Percentiles rank a stretch among this genome's conserved stretches.
These are phyloP conservation scores for Xylaria curta DNA, from an alignment of 495 filamentous ascomycete species.

Conservation along the genomic window DNA sequence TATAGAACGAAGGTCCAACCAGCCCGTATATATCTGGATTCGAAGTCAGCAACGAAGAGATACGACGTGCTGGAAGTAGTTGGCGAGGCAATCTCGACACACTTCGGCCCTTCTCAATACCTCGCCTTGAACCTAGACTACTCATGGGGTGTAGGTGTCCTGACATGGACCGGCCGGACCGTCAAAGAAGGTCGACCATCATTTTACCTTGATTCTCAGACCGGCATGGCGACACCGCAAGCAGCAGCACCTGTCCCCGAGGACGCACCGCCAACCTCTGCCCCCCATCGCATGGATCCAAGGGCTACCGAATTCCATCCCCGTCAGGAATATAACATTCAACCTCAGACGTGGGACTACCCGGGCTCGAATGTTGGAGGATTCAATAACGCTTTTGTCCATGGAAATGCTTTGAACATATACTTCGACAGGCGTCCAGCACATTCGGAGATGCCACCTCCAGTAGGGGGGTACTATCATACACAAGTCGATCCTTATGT, in stretches of 20 bases:
- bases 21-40: slow-evolving; percentile 2
- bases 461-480: neutral
- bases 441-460: neutral
- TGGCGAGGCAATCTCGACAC: neutral
- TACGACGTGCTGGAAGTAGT: neutral
- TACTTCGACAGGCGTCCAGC: neutral
- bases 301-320: neutral
- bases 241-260: too few relatives aligned
- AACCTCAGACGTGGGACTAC: neutral
- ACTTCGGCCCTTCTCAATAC: neutral
- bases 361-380: neutral
- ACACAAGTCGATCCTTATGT: neutral
- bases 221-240: neutral
- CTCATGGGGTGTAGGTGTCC: slow-evolving; percentile 3
- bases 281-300: neutral
- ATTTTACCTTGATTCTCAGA: neutral
- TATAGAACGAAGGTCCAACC: neutral
- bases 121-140: neutral
- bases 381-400: neutral
- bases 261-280: neutral
- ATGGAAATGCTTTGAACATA: neutral
- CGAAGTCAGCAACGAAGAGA: neutral
- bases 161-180: neutral
- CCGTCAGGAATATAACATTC: neutral
- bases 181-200: neutral